These are phyloP conservation scores for Candolleomyces eurysporus DNA, from an alignment of 768 basidiomycete species.

Conservation along the genomic window DNA sequence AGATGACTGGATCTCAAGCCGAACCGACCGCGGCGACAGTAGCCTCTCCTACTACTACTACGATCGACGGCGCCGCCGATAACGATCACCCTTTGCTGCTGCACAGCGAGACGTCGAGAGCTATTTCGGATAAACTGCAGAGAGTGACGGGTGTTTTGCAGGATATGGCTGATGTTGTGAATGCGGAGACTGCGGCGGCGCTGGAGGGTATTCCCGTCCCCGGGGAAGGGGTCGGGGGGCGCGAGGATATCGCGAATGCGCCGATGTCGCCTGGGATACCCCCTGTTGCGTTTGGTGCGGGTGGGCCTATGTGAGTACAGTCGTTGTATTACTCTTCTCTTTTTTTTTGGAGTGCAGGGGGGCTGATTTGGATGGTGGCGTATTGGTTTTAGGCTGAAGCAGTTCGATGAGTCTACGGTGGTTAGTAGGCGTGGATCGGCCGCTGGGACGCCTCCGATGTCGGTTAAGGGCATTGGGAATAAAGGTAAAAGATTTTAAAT, in stretches of 20 bases:
- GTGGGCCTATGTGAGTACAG: conserved; percentile 64
- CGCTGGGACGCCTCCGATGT: conserved; percentile 74
- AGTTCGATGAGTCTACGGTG: conserved; percentile 73
- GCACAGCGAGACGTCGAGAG: neutral
- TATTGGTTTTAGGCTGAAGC: conserved; percentile 56
- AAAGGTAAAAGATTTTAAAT: conserved; percentile 54
- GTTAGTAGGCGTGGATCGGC: conserved; percentile 70
- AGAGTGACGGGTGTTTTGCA: conserved; percentile 52
- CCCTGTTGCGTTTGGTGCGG: conserved; percentile 68
- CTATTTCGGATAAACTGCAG: neutral
- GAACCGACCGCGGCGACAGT: neutral
- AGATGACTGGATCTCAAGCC: neutral
- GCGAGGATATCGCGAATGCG: neutral
- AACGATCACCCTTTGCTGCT: neutral
- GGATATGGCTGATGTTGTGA: conserved; percentile 40
- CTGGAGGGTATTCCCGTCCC: neutral
- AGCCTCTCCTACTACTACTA: neutral
- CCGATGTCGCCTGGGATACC: conserved; percentile 44
- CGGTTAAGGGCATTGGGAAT: conserved; percentile 86
- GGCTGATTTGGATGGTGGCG: neutral
- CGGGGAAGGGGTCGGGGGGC: conserved; percentile 15
- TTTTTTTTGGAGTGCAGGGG: conserved; percentile 1
- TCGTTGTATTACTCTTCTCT: neutral
- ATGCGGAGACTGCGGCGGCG: no score
- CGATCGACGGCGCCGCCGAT: neutral